Evolutionary conservation across 2,329 filamentous ascomycete species (phyloP), one percentile per base, ranked within the genome.

Genomic region (Fonsecaea pedrosoi): DNA sequence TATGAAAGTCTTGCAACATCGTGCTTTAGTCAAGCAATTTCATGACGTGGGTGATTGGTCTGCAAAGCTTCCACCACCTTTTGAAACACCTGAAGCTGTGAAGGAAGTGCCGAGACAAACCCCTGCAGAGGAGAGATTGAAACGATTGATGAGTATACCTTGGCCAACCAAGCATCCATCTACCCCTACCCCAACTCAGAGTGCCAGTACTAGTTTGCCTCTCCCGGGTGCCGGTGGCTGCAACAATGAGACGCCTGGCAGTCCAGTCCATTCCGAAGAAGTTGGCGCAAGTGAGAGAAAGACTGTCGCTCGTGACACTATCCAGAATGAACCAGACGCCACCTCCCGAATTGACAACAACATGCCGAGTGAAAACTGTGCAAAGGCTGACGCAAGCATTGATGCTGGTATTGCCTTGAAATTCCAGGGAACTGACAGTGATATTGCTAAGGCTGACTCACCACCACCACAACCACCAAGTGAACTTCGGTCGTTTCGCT

Each of bases 1-100:
- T 8, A 9, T 6, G n/a, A 25, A 40, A 15, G 34, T 54, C 34
- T 48, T 42, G 21, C 34, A 21, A 2, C 53, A 55, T 13, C 35
- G 50, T 13, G 37, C 37, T 6, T 10, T 45, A 3, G 21, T 62
- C 35, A 45, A 62, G 18, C 50, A 55, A 55, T 30, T 40, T 18
- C 60, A 62, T 37, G 53, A 62, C 40, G 42, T 62, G 15, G 38
- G 45, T 30, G 35, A 40, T 12, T 32, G 53, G 50, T 30, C 30
- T 7, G 30, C 12, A n/a, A 10, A 56, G 6, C 18, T 32, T 9
- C 37, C 40, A 4, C 10, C 48, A 21, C 15, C 21, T 4, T 40
- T 55, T 10, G 53, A 62, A 1, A 32, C 15, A 30, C 60, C 60
- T 25, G 6, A n/a, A 18, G 50, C 35, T 15, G 21, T 62, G 12